Evolutionary conservation across 805 yeast species (phyloP), one percentile per base, ranked within the genome.

Genomic region (Yamadazyma phyllophila): DNA sequence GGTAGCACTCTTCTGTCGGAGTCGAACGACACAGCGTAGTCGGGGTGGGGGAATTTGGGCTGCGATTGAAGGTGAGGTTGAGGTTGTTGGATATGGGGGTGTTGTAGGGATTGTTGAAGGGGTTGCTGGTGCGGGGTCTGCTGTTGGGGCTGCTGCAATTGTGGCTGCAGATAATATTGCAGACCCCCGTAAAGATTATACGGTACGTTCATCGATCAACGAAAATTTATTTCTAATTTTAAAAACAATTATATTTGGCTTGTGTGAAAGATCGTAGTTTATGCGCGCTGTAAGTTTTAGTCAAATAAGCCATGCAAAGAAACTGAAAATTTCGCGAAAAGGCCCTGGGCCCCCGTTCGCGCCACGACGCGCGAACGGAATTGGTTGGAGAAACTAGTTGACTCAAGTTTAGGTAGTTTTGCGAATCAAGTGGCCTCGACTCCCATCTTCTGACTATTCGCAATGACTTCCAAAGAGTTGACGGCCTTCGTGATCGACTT

Each of bases 401-500:
- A 20, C 24, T 20, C 24, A 20, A 29, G 32, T 29, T 29, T n/a
- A n/a, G n/a, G n/a, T n/a, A n/a, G n/a, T n/a, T n/a, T n/a, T n/a
- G n/a, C 32, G 32, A 29, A 12, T 20, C 24, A 20, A 20, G 6
- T 20, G 6, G 3, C 24, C 24, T n/a, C 6, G 6, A 20, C 24
- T 4, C 24, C 6, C 3, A 20, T 20, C 24, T 20, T 4, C 24
- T 20, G 24, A 20, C 24, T 6, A 20, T 3, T 20, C 6, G 6
- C 24, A 29, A 37, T 37, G 40, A 31, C 14, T 8, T 20, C 36
- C 26, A 65, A 72, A 54, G 76, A 71, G 43, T 63, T 65, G 27
- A 76, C 81, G 0, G 62, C 67, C 1, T 79, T 75, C 51, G 66
- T 81, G 8, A 68, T 79, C 12, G 88, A 82, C 56, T 62, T 74